Evolutionary conservation across 73 alveolate species (phyloP).

Genomic region (Paramecium primaurelia): DNA sequence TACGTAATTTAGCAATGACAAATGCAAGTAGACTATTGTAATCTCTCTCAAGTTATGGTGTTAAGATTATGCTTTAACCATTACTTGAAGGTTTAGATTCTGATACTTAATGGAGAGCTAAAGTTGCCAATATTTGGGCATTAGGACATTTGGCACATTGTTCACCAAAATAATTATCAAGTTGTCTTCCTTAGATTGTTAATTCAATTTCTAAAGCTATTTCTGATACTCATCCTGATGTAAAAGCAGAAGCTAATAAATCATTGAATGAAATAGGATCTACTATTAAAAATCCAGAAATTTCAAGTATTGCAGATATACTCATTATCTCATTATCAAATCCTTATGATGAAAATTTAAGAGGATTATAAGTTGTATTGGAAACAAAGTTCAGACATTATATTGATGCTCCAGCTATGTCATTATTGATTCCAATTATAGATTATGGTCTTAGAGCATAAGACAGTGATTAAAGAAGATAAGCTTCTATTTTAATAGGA

Average conservation of each 20-base stretch:
- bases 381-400: conserved; percentile 80
- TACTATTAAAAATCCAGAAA: conserved; percentile 78
- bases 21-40: conserved; percentile 69
- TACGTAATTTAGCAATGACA: conserved; percentile 68
- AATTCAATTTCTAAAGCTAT: conserved; percentile 71
- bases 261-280: conserved; percentile 79
- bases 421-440: conserved; percentile 77
- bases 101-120: conserved; percentile 82
- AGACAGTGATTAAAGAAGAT: conserved; percentile 66
- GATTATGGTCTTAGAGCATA: conserved; percentile 76
- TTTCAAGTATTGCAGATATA: conserved; percentile 67
- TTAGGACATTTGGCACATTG: conserved; percentile 84
- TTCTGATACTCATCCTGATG: conserved; percentile 86
- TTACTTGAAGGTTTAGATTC: conserved; percentile 73
- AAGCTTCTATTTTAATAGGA: conserved; percentile 73
- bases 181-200: conserved; percentile 74
- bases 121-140: conserved; percentile 78
- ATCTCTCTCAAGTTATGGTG: conserved; percentile 73
- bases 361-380: conserved; percentile 70
- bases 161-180: conserved; percentile 75
- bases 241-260: conserved; percentile 74
- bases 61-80: conserved; percentile 67
- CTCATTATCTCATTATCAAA: conserved; percentile 69
- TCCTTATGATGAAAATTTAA: conserved; percentile 63
- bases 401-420: conserved; percentile 82